Conservation (phyloP, 2,329 filamentous ascomycete genomes). For the Hymenoscyphus repandus region DNA sequence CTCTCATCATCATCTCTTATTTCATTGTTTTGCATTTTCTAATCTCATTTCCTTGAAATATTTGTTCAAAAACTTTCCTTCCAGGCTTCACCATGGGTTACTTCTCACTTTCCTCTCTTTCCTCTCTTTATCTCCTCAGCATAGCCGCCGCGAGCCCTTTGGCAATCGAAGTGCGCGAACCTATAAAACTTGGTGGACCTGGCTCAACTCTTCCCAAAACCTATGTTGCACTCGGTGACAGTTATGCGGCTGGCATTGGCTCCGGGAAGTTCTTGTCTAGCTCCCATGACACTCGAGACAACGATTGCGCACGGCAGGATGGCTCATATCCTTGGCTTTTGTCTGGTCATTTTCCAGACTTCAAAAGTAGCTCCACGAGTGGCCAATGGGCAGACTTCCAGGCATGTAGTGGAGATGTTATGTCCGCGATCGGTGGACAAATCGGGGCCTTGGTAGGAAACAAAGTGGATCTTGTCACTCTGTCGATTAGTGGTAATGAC, state of each 20-base stretch:
- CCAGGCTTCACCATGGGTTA: too few relatives aligned
- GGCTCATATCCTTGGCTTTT: conserved; percentile 1
- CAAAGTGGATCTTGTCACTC: background rate
- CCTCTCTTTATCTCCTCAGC: too few relatives aligned
- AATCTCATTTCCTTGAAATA: too few relatives aligned
- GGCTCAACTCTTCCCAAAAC: conserved; percentile 8
- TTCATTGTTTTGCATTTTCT: too few relatives aligned
- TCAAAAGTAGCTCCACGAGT: background rate
- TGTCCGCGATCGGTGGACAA: background rate
- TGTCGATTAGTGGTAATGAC: conserved; percentile 5
- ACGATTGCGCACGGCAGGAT: background rate
- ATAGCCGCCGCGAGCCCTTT: too few relatives aligned
- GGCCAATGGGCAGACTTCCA: background rate
- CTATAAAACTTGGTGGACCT: too few relatives aligned
- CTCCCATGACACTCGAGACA: conserved; percentile 1
- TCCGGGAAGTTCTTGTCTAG: background rate
- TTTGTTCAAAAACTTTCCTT: too few relatives aligned
- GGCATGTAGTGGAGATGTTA: background rate
- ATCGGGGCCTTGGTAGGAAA: background rate
- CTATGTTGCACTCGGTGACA: background rate
- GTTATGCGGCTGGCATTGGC: conserved; percentile 1
- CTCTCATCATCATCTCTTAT: too few relatives aligned
- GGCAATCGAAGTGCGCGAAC: too few relatives aligned
- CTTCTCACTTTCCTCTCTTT: too few relatives aligned
- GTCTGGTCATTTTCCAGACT: background rate